Conservation (phyloP, 805 yeast genomes). For the Komagataella kurtzmanii region DNA sequence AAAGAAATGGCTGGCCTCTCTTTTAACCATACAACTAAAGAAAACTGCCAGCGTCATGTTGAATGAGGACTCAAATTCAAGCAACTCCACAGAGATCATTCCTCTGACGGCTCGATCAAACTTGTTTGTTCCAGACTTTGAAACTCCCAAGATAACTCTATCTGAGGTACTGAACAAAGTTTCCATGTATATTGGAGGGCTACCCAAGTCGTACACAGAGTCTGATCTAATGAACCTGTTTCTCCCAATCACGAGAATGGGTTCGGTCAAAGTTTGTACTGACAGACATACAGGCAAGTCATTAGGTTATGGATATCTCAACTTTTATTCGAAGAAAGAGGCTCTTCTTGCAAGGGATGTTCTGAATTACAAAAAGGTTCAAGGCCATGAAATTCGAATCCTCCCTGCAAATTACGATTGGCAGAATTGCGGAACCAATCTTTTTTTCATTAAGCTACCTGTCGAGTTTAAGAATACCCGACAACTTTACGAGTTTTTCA, state of each 20-base stretch:
- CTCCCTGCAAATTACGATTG: slow-evolving; percentile 33
- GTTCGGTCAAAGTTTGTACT: slow-evolving; percentile 45
- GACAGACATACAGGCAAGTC: slow-evolving; percentile 40
- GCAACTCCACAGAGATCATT: neutral
- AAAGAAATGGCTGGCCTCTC: neutral
- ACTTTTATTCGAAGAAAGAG: slow-evolving; percentile 34
- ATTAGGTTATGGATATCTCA: slow-evolving; percentile 64
- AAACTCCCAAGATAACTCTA: neutral
- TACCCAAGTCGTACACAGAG: neutral
- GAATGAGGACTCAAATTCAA: neutral
- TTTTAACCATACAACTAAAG: neutral
- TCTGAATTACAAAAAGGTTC: slow-evolving; percentile 33
- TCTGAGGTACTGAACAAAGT: neutral
- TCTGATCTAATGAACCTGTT: neutral
- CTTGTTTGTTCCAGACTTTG: neutral
- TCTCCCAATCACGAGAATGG: slow-evolving; percentile 13
- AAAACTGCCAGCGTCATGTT: neutral
- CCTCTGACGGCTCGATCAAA: neutral
- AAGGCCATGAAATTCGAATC: slow-evolving; percentile 33
- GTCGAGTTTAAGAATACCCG: slow-evolving; percentile 16
- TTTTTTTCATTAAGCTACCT: slow-evolving; percentile 33
- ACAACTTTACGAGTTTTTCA: slow-evolving; percentile 14
- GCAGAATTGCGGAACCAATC: slow-evolving; percentile 33
- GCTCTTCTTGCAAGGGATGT: slow-evolving; percentile 45
- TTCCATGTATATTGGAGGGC: neutral